These are phyloP conservation scores for Mortierella polycephala DNA, from an alignment of 371 early-diverging fungal species.

Conservation along the genomic window DNA sequence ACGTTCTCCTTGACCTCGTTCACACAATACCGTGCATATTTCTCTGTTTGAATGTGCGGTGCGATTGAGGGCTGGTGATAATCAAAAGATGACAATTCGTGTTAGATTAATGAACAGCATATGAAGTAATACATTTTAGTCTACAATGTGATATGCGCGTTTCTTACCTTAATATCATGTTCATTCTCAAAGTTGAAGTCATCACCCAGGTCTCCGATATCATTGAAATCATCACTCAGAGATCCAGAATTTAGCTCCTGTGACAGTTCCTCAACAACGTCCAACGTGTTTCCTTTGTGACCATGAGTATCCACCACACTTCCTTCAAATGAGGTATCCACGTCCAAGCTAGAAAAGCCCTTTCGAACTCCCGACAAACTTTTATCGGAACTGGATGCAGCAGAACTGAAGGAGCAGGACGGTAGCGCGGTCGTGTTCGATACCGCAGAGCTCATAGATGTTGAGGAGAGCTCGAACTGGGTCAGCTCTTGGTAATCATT, in stretches of 20 bases:
- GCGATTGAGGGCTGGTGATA: background rate
- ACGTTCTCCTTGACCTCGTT: conserved; percentile 8
- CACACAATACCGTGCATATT: conserved; percentile 22
- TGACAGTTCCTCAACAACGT: no score
- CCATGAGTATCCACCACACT: background rate
- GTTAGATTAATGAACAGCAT: no score
- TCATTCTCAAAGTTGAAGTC: conserved; percentile 31
- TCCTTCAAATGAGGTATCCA: background rate
- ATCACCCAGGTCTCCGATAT: conserved; percentile 28
- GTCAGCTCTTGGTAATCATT: conserved; percentile 37
- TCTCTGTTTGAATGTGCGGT: conserved; percentile 6
- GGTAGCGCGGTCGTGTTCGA: background rate
- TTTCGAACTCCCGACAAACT: background rate
- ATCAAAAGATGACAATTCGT: no score
- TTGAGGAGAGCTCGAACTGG: conserved; percentile 24
- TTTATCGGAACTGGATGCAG: conserved; percentile 10
- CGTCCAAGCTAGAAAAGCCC: background rate
- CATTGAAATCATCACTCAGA: conserved; percentile 23
- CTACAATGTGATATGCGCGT: no score
- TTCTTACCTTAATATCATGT: conserved; percentile 5
- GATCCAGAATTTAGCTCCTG: background rate
- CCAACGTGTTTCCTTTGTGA: background rate
- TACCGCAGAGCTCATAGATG: conserved; percentile 11
- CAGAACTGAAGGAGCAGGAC: background rate
- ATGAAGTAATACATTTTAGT: no score